Conservation (phyloP, 257 asterid genomes). For the Gynochthodes officinalis region DNA sequence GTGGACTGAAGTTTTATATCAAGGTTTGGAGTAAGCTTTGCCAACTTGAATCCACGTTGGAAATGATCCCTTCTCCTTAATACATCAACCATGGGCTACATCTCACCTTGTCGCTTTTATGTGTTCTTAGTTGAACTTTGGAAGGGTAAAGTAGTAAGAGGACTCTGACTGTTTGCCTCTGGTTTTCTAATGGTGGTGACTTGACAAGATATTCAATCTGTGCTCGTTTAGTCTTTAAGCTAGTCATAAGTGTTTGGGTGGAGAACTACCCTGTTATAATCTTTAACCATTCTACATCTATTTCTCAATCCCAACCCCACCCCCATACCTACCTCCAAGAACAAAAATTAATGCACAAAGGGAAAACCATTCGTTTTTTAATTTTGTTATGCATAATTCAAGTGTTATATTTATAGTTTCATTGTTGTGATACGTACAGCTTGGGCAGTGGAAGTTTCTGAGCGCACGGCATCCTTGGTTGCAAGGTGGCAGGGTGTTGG, state of each 20-base stretch:
- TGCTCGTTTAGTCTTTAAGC: not conserved
- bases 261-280: too few relatives aligned
- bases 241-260: not conserved
- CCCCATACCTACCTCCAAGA: not conserved
- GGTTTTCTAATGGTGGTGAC: too few relatives aligned
- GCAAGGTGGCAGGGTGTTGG: constrained; percentile 99
- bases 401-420: not conserved
- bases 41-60: not conserved
- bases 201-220: not conserved
- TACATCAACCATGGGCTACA: not conserved
- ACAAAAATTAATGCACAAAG: not conserved
- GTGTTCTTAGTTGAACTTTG: not conserved
- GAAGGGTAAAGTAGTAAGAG: not conserved
- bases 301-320: not conserved
- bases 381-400: not conserved
- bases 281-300: not conserved
- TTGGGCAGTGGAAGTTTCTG: constrained; percentile 97
- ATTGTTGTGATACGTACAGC: constrained; percentile 47
- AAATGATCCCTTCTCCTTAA: not conserved
- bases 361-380: not conserved
- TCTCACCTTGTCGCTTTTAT: not conserved
- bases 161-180: too few relatives aligned
- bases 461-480: constrained; percentile 87
- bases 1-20: not conserved
- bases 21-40: not conserved